Evolutionary conservation across 1,284 basidiomycete genomes (phyloP).

Genomic region (Phellopilus nigrolimitatus): DNA sequence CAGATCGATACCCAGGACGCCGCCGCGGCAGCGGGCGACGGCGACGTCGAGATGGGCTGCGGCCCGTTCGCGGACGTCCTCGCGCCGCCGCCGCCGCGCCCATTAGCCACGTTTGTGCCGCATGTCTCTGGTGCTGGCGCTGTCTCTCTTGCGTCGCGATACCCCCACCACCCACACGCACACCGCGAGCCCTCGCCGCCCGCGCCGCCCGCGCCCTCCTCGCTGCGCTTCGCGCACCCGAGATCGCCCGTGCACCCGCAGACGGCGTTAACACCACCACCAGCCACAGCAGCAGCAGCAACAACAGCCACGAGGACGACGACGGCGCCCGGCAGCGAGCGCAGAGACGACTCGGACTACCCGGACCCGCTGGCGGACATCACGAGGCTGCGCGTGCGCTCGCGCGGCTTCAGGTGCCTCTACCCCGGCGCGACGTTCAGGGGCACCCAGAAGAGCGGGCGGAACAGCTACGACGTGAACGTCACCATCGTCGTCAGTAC

Average conservation of each 20-base stretch:
- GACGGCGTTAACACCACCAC: too few species aligned
- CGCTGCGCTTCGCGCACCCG: conserved; percentile 1
- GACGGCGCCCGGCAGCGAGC: conserved; percentile 8
- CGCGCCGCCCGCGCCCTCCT: neutral
- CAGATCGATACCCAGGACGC: neutral
- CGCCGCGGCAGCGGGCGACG: neutral
- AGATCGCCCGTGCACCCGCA: conserved; percentile 12
- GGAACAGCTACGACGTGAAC: conserved; percentile 81
- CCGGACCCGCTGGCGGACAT: conserved; percentile 67
- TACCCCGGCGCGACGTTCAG: conserved; percentile 76
- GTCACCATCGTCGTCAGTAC: conserved; percentile 73
- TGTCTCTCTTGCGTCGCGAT: too few species aligned
- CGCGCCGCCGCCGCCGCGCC: neutral
- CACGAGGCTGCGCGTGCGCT: conserved; percentile 66
- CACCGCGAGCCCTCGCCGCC: conserved; percentile 11
- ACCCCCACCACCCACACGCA: neutral
- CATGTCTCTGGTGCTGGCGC: too few species aligned
- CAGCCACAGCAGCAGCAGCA: conserved; percentile 9
- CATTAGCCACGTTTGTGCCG: too few species aligned
- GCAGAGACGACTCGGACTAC: conserved; percentile 16
- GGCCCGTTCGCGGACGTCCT: neutral
- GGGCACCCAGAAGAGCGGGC: conserved; percentile 80
- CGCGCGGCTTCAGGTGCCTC: conserved; percentile 73
- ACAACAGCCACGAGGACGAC: conserved; percentile 17
- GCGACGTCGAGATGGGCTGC: neutral